Conservation (phyloP, 2,329 filamentous ascomycete species). For the Aschersonia sp. region DNA sequence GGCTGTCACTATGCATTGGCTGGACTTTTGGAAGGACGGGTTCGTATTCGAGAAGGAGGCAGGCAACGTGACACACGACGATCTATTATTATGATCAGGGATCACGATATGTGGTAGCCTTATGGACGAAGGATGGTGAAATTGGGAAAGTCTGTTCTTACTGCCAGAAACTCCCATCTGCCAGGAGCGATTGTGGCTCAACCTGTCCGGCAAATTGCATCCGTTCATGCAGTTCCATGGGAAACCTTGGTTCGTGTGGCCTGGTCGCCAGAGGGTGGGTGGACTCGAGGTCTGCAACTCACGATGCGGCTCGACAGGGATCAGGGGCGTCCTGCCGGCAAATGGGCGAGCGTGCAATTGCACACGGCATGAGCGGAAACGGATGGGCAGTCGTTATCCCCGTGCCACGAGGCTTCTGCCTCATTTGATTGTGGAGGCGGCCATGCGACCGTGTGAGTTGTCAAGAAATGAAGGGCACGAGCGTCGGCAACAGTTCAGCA, state of each 20-base stretch:
- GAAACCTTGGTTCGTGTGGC: neutral
- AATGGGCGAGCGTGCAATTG: neutral
- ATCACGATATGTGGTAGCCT: neutral
- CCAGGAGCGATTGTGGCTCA: neutral
- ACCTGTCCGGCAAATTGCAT: neutral
- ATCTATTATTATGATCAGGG: neutral
- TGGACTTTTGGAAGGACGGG: neutral
- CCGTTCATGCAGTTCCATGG: neutral
- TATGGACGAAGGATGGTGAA: neutral
- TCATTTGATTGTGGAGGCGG: neutral
- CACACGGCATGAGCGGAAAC: neutral
- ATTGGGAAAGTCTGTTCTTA: neutral
- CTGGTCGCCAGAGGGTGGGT: neutral
- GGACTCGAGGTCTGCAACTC: neutral
- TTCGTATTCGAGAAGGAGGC: neutral
- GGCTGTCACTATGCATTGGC: neutral
- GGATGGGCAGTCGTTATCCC: neutral
- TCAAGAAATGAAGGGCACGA: too few relatives aligned
- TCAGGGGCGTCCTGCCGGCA: neutral
- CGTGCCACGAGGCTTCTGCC: neutral
- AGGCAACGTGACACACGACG: neutral
- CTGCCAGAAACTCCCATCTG: neutral
- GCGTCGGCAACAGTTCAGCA: too few relatives aligned
- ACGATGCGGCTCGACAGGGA: neutral
- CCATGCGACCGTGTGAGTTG: too few relatives aligned